Evolutionary conservation across 1,284 basidiomycete species (phyloP).

Genomic region (Phellopilus nigrolimitatus): DNA sequence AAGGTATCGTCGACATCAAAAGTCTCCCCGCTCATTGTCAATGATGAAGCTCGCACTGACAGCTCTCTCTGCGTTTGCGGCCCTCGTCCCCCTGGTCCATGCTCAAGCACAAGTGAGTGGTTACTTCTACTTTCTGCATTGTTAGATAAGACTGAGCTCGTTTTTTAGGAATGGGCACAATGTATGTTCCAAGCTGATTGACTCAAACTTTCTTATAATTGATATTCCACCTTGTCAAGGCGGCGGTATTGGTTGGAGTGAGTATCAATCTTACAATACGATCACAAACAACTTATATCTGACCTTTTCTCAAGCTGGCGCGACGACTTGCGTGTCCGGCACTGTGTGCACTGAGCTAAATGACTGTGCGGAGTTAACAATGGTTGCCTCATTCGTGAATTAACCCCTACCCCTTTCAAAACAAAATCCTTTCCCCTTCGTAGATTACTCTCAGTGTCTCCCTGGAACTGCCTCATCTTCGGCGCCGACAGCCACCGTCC

Average conservation of each 20-base stretch:
- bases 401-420: not conserved
- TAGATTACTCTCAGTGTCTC: conserved; percentile 34
- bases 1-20: not conserved
- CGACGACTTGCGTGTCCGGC: conserved; percentile 30
- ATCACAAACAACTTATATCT: not conserved
- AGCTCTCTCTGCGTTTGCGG: conserved; percentile 9
- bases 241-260: conserved; percentile 25
- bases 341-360: conserved; percentile 30
- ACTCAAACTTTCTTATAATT: not conserved
- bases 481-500: conserved; percentile 12
- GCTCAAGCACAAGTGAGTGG: conserved; percentile 13
- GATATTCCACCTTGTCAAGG: conserved; percentile 9
- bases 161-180: conserved; percentile 10
- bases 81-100: conserved; percentile 3
- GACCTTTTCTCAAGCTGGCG: conserved; percentile 22
- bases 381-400: not conserved
- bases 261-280: not conserved
- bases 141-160: not conserved
- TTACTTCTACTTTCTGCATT: not conserved
- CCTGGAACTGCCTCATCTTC: conserved; percentile 26
- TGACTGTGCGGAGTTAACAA: conserved; percentile 28
- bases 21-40: not conserved
- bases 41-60: conserved; percentile 11
- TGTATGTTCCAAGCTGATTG: conserved; percentile 12
- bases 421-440: not conserved